phyloP scores from a whole-genome alignment of 495 filamentous ascomycete genomes.

The Hypoxylon crocopeplum region DNA sequence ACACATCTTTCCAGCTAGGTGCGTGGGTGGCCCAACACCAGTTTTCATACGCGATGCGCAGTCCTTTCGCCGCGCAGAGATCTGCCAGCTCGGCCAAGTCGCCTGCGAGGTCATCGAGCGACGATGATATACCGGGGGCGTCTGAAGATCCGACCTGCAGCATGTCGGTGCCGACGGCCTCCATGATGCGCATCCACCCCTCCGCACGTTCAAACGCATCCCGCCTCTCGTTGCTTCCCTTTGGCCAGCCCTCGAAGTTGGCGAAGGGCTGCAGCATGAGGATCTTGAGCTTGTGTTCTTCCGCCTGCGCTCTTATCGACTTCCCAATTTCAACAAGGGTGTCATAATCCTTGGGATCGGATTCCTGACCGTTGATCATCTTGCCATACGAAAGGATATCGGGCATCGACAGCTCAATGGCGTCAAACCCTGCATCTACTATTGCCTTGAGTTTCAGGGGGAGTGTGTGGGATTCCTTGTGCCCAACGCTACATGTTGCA shows the following conservation, averaged over 20 bases:
- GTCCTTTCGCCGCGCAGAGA: slow-evolving; percentile 61
- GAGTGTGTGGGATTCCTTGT: slow-evolving; percentile 58
- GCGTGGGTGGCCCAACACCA: slow-evolving; percentile 85
- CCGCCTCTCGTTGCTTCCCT: slow-evolving; percentile 61
- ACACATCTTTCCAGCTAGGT: slow-evolving; percentile 70
- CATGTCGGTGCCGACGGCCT: slow-evolving; percentile 71
- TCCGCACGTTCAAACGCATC: slow-evolving; percentile 70
- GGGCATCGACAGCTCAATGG: slow-evolving; percentile 78
- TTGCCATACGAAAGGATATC: slow-evolving; percentile 72
- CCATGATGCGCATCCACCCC: slow-evolving; percentile 78
- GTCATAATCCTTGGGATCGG: slow-evolving; percentile 63
- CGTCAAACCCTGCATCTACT: slow-evolving; percentile 68
- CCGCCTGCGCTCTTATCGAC: slow-evolving; percentile 61
- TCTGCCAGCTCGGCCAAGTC: slow-evolving; percentile 72
- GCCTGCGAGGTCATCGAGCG: slow-evolving; percentile 56
- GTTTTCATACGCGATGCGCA: slow-evolving; percentile 78
- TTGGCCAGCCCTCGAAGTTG: slow-evolving; percentile 81
- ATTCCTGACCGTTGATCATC: slow-evolving; percentile 54
- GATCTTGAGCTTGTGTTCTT: slow-evolving; percentile 61
- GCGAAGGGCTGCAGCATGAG: slow-evolving; percentile 81
- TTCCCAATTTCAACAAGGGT: slow-evolving; percentile 57
- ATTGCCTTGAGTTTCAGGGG: slow-evolving; percentile 72
- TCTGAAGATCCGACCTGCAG: slow-evolving; percentile 83
- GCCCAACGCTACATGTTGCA: slow-evolving; percentile 70
- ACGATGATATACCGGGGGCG: slow-evolving; percentile 57